Evolutionary conservation across 1,284 basidiomycete species (phyloP).

Genomic region (Hemileia vastatrix): DNA sequence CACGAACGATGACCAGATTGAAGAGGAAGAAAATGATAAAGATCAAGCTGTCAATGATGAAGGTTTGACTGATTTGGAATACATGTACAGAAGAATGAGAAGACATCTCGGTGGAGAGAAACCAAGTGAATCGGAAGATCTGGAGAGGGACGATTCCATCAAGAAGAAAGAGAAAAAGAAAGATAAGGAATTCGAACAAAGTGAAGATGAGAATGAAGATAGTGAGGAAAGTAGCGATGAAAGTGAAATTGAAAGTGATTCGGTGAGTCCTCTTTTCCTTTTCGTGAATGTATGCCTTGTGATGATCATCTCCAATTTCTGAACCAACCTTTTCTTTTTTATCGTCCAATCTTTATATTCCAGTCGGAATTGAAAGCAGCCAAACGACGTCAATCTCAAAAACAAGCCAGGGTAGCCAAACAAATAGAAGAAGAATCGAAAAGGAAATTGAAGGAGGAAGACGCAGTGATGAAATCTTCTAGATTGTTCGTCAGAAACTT

Average conservation of each 20-base stretch:
- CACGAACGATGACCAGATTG: conserved; percentile 4
- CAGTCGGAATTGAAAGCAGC: too few species aligned
- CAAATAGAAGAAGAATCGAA: conserved; percentile 38
- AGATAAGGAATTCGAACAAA: conserved; percentile 37
- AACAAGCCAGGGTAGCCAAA: too few species aligned
- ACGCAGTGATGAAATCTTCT: conserved; percentile 54
- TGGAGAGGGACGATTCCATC: not conserved
- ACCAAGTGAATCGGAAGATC: not conserved
- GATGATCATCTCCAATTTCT: too few species aligned
- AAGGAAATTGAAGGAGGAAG: conserved; percentile 25
- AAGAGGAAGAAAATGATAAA: conserved; percentile 14
- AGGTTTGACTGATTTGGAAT: conserved; percentile 41
- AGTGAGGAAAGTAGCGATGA: too few species aligned
- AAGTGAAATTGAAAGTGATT: too few species aligned
- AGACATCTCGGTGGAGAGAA: conserved; percentile 37
- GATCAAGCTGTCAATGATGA: conserved; percentile 30
- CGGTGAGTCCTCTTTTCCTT: too few species aligned
- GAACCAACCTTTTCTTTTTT: too few species aligned
- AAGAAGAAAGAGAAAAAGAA: too few species aligned
- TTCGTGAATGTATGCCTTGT: too few species aligned
- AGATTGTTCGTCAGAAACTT: conserved; percentile 81
- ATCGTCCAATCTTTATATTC: too few species aligned
- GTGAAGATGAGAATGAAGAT: conserved; percentile 26
- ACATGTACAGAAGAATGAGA: conserved; percentile 45
- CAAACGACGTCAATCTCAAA: too few species aligned